Evolutionary conservation across 2,329 filamentous ascomycete genomes (phyloP), one percentile per base, ranked within the genome.

Genomic region (Didymellaceae sp.): DNA sequence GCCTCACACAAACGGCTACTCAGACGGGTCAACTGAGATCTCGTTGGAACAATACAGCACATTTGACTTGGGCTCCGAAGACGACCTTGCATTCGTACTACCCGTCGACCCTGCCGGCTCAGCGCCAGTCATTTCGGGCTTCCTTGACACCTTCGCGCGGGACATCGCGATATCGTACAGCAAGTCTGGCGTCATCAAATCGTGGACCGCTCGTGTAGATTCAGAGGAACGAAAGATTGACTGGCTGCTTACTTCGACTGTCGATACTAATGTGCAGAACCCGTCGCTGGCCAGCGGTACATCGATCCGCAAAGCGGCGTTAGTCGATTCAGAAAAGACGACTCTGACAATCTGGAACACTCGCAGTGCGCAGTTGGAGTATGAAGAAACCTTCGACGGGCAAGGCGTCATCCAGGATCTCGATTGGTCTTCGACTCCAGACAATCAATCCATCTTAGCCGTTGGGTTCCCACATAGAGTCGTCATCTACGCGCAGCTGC

Each of bases 381-480:
- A 90, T 65, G 83, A 89, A 54, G 84, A 93, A 62, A 81, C 85
- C 22, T 94, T 91, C 57, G 82, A 87, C 57, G 80, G 81, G 10
- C 82, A 88, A 52, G 88, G 94, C 62, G 82, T 81, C 5, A 91
- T 97, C 31, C 86, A 88, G 56, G 92, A 96, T 71, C 82, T 97
- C 10, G 91, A 96, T 71, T 97, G 93, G 93, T 93, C 91, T 1
- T 93, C 90, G 3, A 96, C 92, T 0, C 91, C 91, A 0, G 90
- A 96, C 69, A 86, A 86, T 39, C 91, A 96, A 66, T 93, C 90
- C 1, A 91, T 97, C 46, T 78, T 97, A 16, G 90, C 92, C 1
- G 90, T 97, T n/a, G 91, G 92, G 0, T 96, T 96, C 66, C 87
- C 88, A n/a, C 89, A 92, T 58, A 85, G 88, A 48, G 87, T 97